Conservation (phyloP, 1,284 basidiomycete genomes). For the Pulveroboletus ridleyi region DNA sequence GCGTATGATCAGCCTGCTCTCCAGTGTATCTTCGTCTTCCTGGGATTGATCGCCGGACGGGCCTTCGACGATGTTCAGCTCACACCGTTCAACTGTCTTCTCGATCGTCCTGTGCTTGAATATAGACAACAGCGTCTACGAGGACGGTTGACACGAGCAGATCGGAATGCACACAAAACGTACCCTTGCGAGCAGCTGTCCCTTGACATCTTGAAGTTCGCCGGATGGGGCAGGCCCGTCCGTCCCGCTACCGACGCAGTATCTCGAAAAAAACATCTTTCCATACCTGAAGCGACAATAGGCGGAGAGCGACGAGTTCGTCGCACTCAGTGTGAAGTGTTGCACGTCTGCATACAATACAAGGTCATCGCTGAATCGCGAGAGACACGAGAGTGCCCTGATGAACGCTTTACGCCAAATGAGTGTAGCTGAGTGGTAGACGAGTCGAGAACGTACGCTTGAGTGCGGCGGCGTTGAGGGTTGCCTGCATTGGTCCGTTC, state of each 20-base stretch:
- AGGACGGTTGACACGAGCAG: slow-evolving; percentile 10
- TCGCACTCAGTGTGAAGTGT: slow-evolving; percentile 67
- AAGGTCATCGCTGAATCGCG: slow-evolving; percentile 82
- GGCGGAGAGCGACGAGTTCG: slow-evolving; percentile 80
- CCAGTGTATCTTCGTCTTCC: slow-evolving; percentile 66
- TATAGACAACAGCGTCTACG: slow-evolving; percentile 72
- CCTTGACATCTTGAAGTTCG: slow-evolving; percentile 51
- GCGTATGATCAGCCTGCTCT: slow-evolving; percentile 73
- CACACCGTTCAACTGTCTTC: slow-evolving; percentile 77
- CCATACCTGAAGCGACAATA: slow-evolving; percentile 81
- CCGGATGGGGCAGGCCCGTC: slow-evolving; percentile 32
- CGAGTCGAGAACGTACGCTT: slow-evolving; percentile 46
- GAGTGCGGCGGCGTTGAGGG: slow-evolving; percentile 49
- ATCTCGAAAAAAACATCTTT: slow-evolving; percentile 73
- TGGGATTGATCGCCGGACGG: slow-evolving; percentile 42
- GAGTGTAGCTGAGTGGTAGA: slow-evolving; percentile 21
- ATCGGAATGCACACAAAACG: slow-evolving; percentile 19
- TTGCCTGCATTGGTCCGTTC: slow-evolving; percentile 47
- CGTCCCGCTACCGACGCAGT: slow-evolving; percentile 47
- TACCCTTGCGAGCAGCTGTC: slow-evolving; percentile 75
- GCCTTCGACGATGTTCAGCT: slow-evolving; percentile 70
- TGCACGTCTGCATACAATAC: slow-evolving; percentile 68
- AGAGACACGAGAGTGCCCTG: slow-evolving; percentile 73
- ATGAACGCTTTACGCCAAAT: slow-evolving; percentile 62
- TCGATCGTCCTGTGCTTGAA: slow-evolving; percentile 76